These are phyloP conservation scores for Cutaneotrichosporon cavernicola DNA, from an alignment of 1,284 basidiomycete species.

Conservation along the genomic window DNA sequence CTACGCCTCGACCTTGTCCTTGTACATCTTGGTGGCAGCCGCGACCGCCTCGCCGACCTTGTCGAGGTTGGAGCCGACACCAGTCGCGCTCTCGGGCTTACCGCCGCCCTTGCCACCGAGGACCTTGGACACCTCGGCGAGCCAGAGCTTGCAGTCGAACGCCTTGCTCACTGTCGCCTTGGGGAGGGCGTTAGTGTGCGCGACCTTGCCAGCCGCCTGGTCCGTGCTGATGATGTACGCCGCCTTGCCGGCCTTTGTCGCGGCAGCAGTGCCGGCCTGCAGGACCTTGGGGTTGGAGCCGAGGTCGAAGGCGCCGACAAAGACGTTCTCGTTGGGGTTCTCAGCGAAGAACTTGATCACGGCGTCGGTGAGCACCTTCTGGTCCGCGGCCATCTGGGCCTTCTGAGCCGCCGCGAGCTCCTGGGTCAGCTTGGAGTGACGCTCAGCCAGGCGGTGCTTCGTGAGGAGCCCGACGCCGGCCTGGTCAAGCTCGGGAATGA, in stretches of 20 bases:
- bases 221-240: slow-evolving; percentile 87
- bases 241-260: slow-evolving; percentile 74
- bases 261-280: slow-evolving; percentile 66
- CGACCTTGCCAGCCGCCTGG: slow-evolving; percentile 67
- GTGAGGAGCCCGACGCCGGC: slow-evolving; percentile 81
- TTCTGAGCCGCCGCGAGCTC: slow-evolving; percentile 82
- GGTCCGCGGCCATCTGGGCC: slow-evolving; percentile 72
- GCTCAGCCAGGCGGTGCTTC: slow-evolving; percentile 78
- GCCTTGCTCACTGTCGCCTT: slow-evolving; percentile 61
- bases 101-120: slow-evolving; percentile 92
- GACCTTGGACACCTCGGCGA: slow-evolving; percentile 69
- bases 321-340: slow-evolving; percentile 67
- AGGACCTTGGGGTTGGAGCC: slow-evolving; percentile 65
- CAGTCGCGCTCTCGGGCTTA: slow-evolving; percentile 84
- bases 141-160: slow-evolving; percentile 80
- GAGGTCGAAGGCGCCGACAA: slow-evolving; percentile 65
- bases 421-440: slow-evolving; percentile 69
- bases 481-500: slow-evolving; percentile 83
- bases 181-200: slow-evolving; percentile 84
- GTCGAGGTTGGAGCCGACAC: slow-evolving; percentile 68
- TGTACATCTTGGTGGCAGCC: slow-evolving; percentile 54
- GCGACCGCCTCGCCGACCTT: slow-evolving; percentile 70
- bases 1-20: slow-evolving; percentile 23
- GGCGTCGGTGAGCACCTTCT: slow-evolving; percentile 72
- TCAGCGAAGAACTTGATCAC: slow-evolving; percentile 72